These are phyloP conservation scores for Meyerozyma carpophila DNA, from an alignment of 1,139 yeast species.

Conservation along the genomic window DNA sequence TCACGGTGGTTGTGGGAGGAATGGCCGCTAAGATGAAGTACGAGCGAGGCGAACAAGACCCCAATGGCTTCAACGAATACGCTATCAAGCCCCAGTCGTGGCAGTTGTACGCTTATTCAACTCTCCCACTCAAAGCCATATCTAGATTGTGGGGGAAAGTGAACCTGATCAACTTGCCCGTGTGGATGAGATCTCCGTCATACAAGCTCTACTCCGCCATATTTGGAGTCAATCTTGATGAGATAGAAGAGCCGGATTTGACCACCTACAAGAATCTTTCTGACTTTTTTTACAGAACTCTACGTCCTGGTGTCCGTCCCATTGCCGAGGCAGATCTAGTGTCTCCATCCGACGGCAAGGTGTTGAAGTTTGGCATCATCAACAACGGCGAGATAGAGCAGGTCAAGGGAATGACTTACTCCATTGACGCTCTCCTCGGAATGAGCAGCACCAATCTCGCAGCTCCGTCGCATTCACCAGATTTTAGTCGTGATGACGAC, in stretches of 20 bases:
- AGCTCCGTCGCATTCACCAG: slow-evolving; percentile 55
- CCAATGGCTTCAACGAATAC: slow-evolving; percentile 32
- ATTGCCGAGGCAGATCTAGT: slow-evolving; percentile 64
- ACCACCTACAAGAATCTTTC: slow-evolving; percentile 71
- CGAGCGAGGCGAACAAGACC: slow-evolving; percentile 28
- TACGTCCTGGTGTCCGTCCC: slow-evolving; percentile 79
- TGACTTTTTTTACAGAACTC: slow-evolving; percentile 84
- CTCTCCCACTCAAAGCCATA: slow-evolving; percentile 85
- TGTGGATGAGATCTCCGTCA: slow-evolving; percentile 83
- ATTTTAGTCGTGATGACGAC: slow-evolving; percentile 39
- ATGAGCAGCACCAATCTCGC: slow-evolving; percentile 45
- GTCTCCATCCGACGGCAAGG: slow-evolving; percentile 92
- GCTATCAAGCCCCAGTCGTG: slow-evolving; percentile 67
- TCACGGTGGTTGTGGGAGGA: slow-evolving; percentile 60
- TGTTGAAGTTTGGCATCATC: slow-evolving; percentile 79
- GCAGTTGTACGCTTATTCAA: slow-evolving; percentile 84
- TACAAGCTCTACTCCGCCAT: slow-evolving; percentile 69
- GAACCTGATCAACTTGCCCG: slow-evolving; percentile 77
- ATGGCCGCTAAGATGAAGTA: slow-evolving; percentile 51
- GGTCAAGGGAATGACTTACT: slow-evolving; percentile 93
- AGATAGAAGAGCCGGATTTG: slow-evolving; percentile 81
- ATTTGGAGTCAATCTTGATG: slow-evolving; percentile 87
- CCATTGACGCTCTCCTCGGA: slow-evolving; percentile 85
- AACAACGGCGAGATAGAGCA: slow-evolving; percentile 88
- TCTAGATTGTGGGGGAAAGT: slow-evolving; percentile 94